Evolutionary conservation across 257 asterid species (phyloP).

Genomic region (Plantago ovata): DNA sequence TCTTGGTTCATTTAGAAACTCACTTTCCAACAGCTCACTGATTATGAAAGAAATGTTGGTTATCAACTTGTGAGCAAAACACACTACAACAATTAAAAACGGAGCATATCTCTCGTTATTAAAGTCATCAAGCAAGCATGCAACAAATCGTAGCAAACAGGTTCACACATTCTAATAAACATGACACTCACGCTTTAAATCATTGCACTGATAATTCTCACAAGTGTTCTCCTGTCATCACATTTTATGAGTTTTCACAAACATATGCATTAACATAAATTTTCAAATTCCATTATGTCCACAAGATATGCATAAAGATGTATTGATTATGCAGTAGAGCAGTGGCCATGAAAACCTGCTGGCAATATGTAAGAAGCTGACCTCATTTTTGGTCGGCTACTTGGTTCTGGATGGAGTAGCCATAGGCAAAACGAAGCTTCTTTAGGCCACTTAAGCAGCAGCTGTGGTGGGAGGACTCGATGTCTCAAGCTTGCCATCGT

Average conservation of each 20-base stretch:
- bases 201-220: too few relatives aligned
- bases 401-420: constrained; percentile 92
- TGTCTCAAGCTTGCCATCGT: constrained; percentile 84
- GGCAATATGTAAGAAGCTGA: constrained; percentile 18
- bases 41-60: background rate
- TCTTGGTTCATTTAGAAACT: constrained; percentile 77
- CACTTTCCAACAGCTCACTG: constrained; percentile 91
- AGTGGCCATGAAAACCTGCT: background rate
- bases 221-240: too few relatives aligned
- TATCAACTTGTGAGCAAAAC: background rate
- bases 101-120: background rate
- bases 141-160: too few relatives aligned
- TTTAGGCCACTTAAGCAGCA: constrained; percentile 95
- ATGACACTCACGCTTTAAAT: too few relatives aligned
- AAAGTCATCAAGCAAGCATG: too few relatives aligned
- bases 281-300: too few relatives aligned
- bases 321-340: too few relatives aligned
- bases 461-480: constrained; percentile 90
- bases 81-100: background rate
- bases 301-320: too few relatives aligned
- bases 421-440: constrained; percentile 97
- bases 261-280: too few relatives aligned
- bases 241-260: too few relatives aligned
- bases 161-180: too few relatives aligned
- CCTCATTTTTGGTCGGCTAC: constrained; percentile 81